Conservation (phyloP, 495 filamentous ascomycete species). For the Daldinia concentrica region DNA sequence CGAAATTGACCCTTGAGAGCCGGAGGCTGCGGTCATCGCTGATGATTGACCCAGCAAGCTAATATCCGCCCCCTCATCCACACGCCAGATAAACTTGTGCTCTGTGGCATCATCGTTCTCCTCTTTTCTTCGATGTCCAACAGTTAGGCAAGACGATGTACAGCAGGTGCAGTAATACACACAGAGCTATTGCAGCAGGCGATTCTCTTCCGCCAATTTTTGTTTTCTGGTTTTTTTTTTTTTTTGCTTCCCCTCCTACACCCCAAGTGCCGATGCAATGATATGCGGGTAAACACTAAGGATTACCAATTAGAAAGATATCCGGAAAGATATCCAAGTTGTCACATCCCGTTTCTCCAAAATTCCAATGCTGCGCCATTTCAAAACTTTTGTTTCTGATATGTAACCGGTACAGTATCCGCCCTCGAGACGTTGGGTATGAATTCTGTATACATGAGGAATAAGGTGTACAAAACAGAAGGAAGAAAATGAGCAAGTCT, state of each 20-base stretch:
- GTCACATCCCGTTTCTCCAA: conserved; percentile 2
- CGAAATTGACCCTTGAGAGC: conserved; percentile 10
- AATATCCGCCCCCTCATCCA: conserved; percentile 35
- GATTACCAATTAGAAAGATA: conserved; percentile 18
- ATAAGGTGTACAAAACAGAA: conserved; percentile 24
- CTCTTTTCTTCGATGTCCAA: not conserved
- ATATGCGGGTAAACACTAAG: conserved; percentile 27
- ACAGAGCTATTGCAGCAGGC: conserved; percentile 9
- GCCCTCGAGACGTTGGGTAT: conserved; percentile 21
- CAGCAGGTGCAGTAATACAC: conserved; percentile 37
- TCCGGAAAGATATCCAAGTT: not conserved
- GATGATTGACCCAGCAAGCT: conserved; percentile 29
- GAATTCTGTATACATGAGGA: conserved; percentile 14
- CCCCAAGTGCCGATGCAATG: conserved; percentile 28
- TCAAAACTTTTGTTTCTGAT: conserved; percentile 30
- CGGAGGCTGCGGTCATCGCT: conserved; percentile 34
- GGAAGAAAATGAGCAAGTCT: conserved; percentile 8
- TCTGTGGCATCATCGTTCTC: conserved; percentile 13
- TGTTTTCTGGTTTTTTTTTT: too few relatives aligned
- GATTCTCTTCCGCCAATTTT: conserved; percentile 14
- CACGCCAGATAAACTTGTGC: conserved; percentile 28
- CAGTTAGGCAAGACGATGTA: conserved; percentile 32
- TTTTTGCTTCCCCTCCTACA: conserved; percentile 2
- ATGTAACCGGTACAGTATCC: conserved; percentile 37
- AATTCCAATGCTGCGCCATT: conserved; percentile 23